A percentile compares a stretch with the other conserved stretches of the same genome.
These are phyloP conservation scores for Lophiotrema nucula DNA, from an alignment of 495 filamentous ascomycete genomes.

Conservation along the genomic window DNA sequence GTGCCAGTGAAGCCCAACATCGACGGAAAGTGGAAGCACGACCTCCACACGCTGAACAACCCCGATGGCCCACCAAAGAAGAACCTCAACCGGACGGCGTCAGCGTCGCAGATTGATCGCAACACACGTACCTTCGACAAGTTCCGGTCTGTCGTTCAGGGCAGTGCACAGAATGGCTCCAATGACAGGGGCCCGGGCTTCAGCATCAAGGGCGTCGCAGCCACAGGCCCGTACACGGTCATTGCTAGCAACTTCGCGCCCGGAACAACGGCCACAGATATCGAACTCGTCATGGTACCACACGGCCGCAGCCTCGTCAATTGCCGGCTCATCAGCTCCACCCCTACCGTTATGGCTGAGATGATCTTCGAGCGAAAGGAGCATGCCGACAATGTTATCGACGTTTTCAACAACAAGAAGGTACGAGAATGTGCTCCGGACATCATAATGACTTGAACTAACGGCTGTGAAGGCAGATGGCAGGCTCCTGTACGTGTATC, in stretches of 20 bases:
- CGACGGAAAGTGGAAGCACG: conserved; percentile 33
- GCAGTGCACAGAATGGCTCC: conserved; percentile 25
- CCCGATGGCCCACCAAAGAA: conserved; percentile 12
- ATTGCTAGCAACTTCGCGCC: conserved; percentile 86
- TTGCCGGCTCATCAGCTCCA: conserved; percentile 67
- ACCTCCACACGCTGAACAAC: conserved; percentile 31
- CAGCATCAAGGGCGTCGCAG: conserved; percentile 72
- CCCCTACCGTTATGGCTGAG: conserved; percentile 82
- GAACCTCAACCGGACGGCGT: conserved; percentile 27
- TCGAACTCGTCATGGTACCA: conserved; percentile 78
- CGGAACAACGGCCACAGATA: conserved; percentile 91
- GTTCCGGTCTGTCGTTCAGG: conserved; percentile 37
- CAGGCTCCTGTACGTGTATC: conserved; percentile 71
- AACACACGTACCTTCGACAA: conserved; percentile 34
- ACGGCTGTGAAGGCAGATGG: conserved; percentile 69
- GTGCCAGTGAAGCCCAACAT: conserved; percentile 16
- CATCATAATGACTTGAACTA: neutral
- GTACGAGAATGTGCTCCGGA: conserved; percentile 47
- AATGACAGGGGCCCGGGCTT: conserved; percentile 51
- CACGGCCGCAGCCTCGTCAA: conserved; percentile 65
- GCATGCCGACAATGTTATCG: conserved; percentile 75
- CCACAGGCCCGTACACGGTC: conserved; percentile 69
- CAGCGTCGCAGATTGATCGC: conserved; percentile 32
- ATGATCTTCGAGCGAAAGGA: conserved; percentile 75
- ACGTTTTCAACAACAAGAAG: conserved; percentile 81